Evolutionary conservation across 225 moss, liverwort and hornwort species (phyloP), one percentile per base, ranked within the genome.

Genomic region (Thuidium tamariscinum): DNA sequence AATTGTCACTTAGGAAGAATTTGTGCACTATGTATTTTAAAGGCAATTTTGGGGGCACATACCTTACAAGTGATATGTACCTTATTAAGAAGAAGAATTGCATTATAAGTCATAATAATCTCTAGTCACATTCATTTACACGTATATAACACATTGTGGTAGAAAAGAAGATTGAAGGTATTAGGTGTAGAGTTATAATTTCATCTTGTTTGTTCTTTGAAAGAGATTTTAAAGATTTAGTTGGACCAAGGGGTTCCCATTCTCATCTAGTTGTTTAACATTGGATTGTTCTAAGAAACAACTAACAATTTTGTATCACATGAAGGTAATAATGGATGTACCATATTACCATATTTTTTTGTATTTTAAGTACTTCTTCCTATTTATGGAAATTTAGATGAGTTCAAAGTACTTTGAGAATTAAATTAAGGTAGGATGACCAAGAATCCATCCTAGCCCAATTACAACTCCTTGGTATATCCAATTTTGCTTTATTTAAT

Each of bases 31-130:
- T 37, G 1, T 13, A 39, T 23, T 66, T 67, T 9, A 6, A 8
- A 1, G 22, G 7, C 20, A 22, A 37, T 22, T 12, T 12, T 11
- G 0, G 13, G 7, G 7, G 7, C 2, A 37, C 7, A 7, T 23
- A 21, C 3, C 7, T 22, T 67, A 37, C 4, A 67, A 36, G 11
- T 36, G 3, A 66, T 22, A 36, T n/a, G 21, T 37, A 37, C 16
- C 36, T 21, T 11, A 9, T 20, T 0, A 11, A 22, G 7, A 37
- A 37, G 37, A 39, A 22, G 7, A 37, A 0, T 67, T 67, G 37
- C 5, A 66, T 36, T 21, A n/a, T 16, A 65, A n/a, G 65, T n/a
- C 66, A 21, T 6, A 11, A 66, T 0, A 0, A 2, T 21, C 11
- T 66, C 6, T 13, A 22, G 39, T 13, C 7, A 67, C 39, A 22